Evolutionary conservation across 305 asterid species (phyloP).

Genomic region (Fraxinus nigra): DNA sequence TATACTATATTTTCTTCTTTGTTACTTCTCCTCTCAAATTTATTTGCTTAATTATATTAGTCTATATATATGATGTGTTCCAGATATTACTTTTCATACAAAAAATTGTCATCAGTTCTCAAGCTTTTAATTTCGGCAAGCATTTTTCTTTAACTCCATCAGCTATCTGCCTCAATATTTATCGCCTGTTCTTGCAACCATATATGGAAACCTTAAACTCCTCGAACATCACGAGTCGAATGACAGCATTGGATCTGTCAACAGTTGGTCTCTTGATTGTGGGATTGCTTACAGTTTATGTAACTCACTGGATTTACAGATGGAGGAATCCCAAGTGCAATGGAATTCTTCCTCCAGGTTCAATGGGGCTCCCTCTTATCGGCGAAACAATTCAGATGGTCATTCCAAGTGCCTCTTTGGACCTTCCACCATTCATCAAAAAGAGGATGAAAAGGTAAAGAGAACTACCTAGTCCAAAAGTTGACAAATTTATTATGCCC

Average conservation of each 20-base stretch:
- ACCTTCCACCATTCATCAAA: slow-evolving; percentile 74
- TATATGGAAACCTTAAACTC: slow-evolving; percentile 30
- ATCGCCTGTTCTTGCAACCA: background rate
- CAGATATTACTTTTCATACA: background rate
- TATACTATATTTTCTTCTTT: slow-evolving; percentile 8
- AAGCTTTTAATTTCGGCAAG: background rate
- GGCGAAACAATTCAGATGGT: slow-evolving; percentile 71
- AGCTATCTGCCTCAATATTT: background rate
- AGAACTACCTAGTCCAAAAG: background rate
- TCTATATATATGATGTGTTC: background rate
- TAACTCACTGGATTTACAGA: slow-evolving; percentile 47
- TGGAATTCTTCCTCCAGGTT: slow-evolving; percentile 75
- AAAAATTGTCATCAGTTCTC: background rate
- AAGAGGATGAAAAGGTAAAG: slow-evolving; percentile 49
- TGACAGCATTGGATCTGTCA: slow-evolving; percentile 18
- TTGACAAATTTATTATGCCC: background rate
- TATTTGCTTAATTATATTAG: background rate
- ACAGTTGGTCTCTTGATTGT: slow-evolving; percentile 19
- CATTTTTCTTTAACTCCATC: background rate
- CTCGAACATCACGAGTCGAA: slow-evolving; percentile 14
- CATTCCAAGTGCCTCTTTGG: slow-evolving; percentile 62
- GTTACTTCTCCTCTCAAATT: background rate
- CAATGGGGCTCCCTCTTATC: slow-evolving; percentile 67
- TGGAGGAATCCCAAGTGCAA: slow-evolving; percentile 76
- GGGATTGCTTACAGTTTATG: slow-evolving; percentile 36